phyloP scores from a whole-genome alignment of 2,329 filamentous ascomycete species.

The Xylaria digitata region DNA sequence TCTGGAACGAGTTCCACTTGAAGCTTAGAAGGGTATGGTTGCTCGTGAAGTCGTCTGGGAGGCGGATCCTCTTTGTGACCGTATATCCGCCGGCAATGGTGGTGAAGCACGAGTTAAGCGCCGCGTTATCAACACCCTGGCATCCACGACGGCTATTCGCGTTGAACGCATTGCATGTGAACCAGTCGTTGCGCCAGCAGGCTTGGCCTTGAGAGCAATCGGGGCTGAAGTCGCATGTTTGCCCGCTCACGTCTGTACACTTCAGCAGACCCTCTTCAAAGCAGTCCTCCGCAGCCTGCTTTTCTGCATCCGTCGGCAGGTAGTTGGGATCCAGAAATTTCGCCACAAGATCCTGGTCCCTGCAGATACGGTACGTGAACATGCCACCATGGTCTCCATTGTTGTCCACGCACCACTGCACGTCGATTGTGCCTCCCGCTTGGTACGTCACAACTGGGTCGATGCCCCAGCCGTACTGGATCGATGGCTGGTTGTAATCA shows the following conservation, averaged over 20 bases:
- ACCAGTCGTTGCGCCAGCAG: constrained; percentile 65
- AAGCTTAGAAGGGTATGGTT: constrained; percentile 63
- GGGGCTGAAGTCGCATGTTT: constrained; percentile 60
- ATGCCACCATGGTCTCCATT: constrained; percentile 68
- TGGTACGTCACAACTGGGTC: constrained; percentile 57
- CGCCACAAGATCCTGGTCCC: constrained; percentile 62
- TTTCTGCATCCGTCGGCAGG: constrained; percentile 62
- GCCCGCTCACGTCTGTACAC: constrained; percentile 63
- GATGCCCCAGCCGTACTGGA: constrained; percentile 56
- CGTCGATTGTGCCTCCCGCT: constrained; percentile 59
- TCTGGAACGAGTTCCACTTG: constrained; percentile 67
- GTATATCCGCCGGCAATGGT: constrained; percentile 65
- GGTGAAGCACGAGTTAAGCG: constrained; percentile 60
- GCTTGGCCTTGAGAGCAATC: constrained; percentile 58
- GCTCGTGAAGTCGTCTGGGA: constrained; percentile 59
- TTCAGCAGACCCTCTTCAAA: constrained; percentile 60
- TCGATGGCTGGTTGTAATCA: constrained; percentile 63
- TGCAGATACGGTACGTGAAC: constrained; percentile 66
- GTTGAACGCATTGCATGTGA: constrained; percentile 62
- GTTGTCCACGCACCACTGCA: constrained; percentile 67
- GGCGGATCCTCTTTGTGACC: constrained; percentile 62
- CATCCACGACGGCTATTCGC: constrained; percentile 53
- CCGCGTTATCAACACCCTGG: constrained; percentile 59
- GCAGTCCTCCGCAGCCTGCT: constrained; percentile 64
- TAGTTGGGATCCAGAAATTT: constrained; percentile 61